Evolutionary conservation across 139 green algal genomes (phyloP), one percentile per base, ranked within the genome.

Genomic region (Chlorella vulgaris): DNA sequence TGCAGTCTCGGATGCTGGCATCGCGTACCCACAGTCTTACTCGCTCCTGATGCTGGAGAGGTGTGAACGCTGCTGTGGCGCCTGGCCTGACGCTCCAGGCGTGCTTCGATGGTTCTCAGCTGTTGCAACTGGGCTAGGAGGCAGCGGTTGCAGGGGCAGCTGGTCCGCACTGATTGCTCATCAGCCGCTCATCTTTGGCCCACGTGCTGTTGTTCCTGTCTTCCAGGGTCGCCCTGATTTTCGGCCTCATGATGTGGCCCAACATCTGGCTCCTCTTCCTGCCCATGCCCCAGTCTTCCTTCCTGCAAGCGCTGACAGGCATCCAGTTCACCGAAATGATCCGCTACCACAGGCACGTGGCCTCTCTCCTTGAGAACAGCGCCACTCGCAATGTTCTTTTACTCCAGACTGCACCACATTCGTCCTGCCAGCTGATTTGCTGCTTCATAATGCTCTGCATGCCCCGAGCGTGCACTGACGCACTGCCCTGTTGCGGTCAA

Each of bases 271-370:
- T 88, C 0, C 74, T 88, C 19, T 88, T 88, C 74, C 47, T 87
- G 5, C 84, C 84, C 36, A 88, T 88, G 15, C 82, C 84, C 38
- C 84, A 88, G 21, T 76, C 47, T 28, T 82, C 51, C 65, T 83
- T 88, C 80, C 47, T 88, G 8, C 83, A 88, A 38, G 24, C 8
- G 26, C 51, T 82, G 2, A 78, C 53, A 1, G 84, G 84, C 0
- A 40, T 88, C 0, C 24, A 38, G 13, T 83, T 88, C 43, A 6
- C 22, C 2, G 40, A 53, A 4, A 75, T 82, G 40, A 88, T 88
- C 40, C 78, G 82, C n/a, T 88, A 86, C 53, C 84, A 88, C 71
- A 66, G 43, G 81, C n/a, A n/a, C n/a, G n/a, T n/a, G n/a, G n/a
- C n/a, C n/a, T n/a, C n/a, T n/a, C n/a, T n/a, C n/a, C n/a, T n/a